Evolutionary conservation across 176 grass and related monocot species (phyloP).

Genomic region (Raddia distichophylla): DNA sequence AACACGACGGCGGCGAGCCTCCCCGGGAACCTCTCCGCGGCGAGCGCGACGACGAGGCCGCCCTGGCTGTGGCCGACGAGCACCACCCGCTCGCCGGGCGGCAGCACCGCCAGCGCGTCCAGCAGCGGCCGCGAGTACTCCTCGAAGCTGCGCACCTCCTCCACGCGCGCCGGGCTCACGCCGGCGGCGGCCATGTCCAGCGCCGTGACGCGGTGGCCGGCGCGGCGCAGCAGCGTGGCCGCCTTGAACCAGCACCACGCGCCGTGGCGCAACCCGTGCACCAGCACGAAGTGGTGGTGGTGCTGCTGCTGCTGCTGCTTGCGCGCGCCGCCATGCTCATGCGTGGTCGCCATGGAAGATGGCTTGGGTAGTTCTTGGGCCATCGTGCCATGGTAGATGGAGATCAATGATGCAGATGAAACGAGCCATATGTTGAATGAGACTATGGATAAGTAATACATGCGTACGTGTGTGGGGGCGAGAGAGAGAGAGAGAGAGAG

Average conservation of each 20-base stretch:
- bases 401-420: too few relatives aligned
- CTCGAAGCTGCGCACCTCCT: slow-evolving; percentile 43
- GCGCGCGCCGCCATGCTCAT: too few relatives aligned
- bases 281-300: slow-evolving; percentile 42
- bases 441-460: too few relatives aligned
- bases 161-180: slow-evolving; percentile 29
- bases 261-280: slow-evolving; percentile 58
- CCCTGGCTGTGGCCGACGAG: slow-evolving; percentile 57
- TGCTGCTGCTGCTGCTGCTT: too few relatives aligned
- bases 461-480: too few relatives aligned
- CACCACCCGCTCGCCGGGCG: neutral
- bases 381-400: too few relatives aligned
- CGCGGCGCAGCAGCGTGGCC: neutral
- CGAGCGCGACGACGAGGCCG: slow-evolving; percentile 23
- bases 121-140: slow-evolving; percentile 43
- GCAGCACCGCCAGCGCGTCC: slow-evolving; percentile 22
- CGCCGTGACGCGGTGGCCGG: slow-evolving; percentile 40
- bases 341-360: too few relatives aligned
- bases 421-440: too few relatives aligned
- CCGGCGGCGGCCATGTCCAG: slow-evolving; percentile 46
- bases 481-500: too few relatives aligned
- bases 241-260: slow-evolving; percentile 56
- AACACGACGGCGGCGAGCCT: slow-evolving; percentile 43
- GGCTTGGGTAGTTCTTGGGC: too few relatives aligned
- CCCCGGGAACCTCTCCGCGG: slow-evolving; percentile 32